phyloP scores from a whole-genome alignment of 164 flowering plant species.

The Chimonanthus praecox region DNA sequence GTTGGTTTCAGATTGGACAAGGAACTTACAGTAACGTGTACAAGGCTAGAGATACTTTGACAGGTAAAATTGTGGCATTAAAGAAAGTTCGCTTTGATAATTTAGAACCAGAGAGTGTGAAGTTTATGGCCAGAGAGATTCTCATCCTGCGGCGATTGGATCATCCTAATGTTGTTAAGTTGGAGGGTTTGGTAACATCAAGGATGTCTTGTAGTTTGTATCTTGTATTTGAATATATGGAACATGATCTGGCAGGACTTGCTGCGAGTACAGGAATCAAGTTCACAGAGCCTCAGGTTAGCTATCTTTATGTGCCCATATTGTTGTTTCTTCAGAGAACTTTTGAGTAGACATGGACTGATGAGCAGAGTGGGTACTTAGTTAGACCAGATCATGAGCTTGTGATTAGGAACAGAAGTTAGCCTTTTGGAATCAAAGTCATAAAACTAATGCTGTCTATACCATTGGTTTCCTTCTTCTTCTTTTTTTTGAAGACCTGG shows the following conservation, averaged over 20 bases:
- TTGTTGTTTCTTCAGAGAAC: neutral
- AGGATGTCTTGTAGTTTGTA: constrained; percentile 54
- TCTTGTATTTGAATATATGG: constrained; percentile 25
- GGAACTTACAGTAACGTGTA: constrained; percentile 35
- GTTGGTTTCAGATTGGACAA: constrained; percentile 18
- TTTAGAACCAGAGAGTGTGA: too few relatives aligned
- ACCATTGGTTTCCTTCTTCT: neutral
- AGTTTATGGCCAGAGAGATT: too few relatives aligned
- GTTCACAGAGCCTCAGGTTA: constrained; percentile 30
- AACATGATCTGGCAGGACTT: constrained; percentile 87
- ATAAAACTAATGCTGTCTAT: neutral
- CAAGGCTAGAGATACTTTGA: constrained; percentile 54
- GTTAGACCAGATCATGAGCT: neutral
- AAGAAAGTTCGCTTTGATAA: too few relatives aligned
- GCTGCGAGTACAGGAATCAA: constrained; percentile 57
- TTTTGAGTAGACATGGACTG: neutral
- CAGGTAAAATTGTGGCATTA: neutral
- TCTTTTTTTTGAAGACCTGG: neutral
- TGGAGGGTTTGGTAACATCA: constrained; percentile 29
- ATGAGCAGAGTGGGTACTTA: too few relatives aligned
- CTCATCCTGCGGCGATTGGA: constrained; percentile 36
- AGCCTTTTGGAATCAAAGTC: neutral
- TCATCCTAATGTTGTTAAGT: constrained; percentile 28
- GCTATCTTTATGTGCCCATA: neutral
- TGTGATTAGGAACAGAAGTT: neutral